Percentiles rank a stretch among this genome's conserved stretches.
Conservation (phyloP, 768 basidiomycete species). For the Candolleomyces eurysporus region DNA sequence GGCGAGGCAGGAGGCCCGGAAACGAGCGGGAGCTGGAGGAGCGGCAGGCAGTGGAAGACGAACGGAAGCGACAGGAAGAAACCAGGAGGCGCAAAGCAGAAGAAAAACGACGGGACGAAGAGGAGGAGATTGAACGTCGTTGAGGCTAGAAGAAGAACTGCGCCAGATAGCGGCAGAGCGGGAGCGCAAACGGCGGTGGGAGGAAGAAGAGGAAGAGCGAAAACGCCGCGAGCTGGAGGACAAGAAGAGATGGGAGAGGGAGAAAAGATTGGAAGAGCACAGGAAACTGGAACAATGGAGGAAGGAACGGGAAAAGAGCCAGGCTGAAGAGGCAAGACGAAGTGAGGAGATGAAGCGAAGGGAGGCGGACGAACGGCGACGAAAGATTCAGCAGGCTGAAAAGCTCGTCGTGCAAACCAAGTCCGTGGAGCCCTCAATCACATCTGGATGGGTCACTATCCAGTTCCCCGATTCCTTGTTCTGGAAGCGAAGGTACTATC, state of each 20-base stretch:
- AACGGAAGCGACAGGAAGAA: conserved; percentile 39
- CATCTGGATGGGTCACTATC: conserved; percentile 61
- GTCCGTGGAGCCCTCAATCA: conserved; percentile 31
- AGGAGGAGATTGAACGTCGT: conserved; percentile 46
- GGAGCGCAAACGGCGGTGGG: conserved; percentile 35
- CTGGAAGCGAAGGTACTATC: conserved; percentile 68
- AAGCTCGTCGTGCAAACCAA: conserved; percentile 35
- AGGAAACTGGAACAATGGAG: conserved; percentile 53
- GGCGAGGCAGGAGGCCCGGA: conserved; percentile 27
- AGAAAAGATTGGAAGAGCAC: conserved; percentile 50
- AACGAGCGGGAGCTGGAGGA: conserved; percentile 43
- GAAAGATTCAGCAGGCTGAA: conserved; percentile 45
- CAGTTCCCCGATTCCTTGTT: conserved; percentile 51
- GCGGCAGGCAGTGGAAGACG: conserved; percentile 39
- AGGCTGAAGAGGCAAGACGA: conserved; percentile 43
- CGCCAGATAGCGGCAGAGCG: conserved; percentile 33
- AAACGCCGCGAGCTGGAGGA: conserved; percentile 44
- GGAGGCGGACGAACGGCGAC: conserved; percentile 42
- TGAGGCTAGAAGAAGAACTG: conserved; percentile 39
- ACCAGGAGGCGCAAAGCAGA: conserved; percentile 43
- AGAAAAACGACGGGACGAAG: conserved; percentile 33
- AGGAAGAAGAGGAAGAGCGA: conserved; percentile 46
- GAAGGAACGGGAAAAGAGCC: conserved; percentile 42
- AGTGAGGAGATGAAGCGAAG: conserved; percentile 40
- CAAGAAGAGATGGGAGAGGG: conserved; percentile 43